These are phyloP conservation scores for Magnaporthiopsis rhizophila DNA, from an alignment of 2,329 filamentous ascomycete genomes.

Conservation along the genomic window DNA sequence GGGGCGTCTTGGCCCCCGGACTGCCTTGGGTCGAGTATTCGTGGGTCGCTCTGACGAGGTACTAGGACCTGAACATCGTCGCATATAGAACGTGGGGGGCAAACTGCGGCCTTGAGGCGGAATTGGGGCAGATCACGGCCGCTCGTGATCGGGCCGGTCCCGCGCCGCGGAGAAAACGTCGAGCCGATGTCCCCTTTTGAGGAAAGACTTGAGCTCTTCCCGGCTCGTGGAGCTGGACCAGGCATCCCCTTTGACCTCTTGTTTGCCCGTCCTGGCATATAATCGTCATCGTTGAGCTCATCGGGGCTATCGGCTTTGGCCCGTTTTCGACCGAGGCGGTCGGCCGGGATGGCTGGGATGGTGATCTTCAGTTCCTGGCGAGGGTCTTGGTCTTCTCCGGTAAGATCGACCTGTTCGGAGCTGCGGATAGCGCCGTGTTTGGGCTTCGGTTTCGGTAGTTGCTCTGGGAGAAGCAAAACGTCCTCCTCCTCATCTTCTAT, in stretches of 20 bases:
- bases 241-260: not conserved
- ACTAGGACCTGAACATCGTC: not conserved
- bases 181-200: not conserved
- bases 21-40: not conserved
- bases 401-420: slow-evolving; percentile 1
- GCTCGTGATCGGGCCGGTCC: not conserved
- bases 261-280: not conserved
- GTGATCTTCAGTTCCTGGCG: not conserved
- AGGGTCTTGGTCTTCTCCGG: not conserved
- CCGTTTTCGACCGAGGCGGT: not conserved
- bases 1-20: not conserved
- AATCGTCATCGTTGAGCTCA: not conserved
- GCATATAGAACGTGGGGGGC: not conserved
- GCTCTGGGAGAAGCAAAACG: not conserved
- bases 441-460: not conserved
- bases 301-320: not conserved
- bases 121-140: not conserved
- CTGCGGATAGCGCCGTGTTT: not conserved
- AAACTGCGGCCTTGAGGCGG: not conserved
- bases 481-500: not conserved
- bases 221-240: not conserved
- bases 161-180: not conserved
- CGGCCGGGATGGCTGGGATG: not conserved
- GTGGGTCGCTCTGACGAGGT: not conserved
- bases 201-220: slow-evolving; percentile 1